Percentiles rank a stretch among this genome's conserved stretches.
These are phyloP conservation scores for Colletotrichum sidae DNA, from an alignment of 2,329 filamentous ascomycete genomes.

Conservation along the genomic window DNA sequence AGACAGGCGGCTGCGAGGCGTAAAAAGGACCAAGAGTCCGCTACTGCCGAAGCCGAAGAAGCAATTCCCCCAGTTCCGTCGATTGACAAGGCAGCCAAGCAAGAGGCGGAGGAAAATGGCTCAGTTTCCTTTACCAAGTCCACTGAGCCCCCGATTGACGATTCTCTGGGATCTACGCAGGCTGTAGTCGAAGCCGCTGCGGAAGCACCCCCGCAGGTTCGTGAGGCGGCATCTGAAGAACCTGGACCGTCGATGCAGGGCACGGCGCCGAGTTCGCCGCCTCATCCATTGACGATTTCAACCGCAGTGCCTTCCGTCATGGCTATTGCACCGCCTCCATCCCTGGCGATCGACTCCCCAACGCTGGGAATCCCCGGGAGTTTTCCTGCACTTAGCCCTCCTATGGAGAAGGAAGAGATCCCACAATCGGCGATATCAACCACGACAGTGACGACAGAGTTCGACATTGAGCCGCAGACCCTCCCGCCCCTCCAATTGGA, in stretches of 20 bases:
- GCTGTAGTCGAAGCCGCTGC: neutral
- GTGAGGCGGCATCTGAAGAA: constrained; percentile 29
- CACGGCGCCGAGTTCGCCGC: constrained; percentile 13
- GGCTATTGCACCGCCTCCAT: constrained; percentile 25
- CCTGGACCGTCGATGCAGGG: constrained; percentile 17
- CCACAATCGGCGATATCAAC: constrained; percentile 70
- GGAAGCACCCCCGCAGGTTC: neutral
- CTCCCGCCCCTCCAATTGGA: constrained; percentile 58
- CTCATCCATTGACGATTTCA: constrained; percentile 20
- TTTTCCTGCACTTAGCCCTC: constrained; percentile 60
- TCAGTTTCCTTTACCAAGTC: constrained; percentile 8
- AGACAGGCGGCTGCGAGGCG: constrained; percentile 66
- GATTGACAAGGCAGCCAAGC: neutral
- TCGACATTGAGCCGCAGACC: constrained; percentile 78
- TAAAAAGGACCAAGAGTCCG: constrained; percentile 62
- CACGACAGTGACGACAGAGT: constrained; percentile 73
- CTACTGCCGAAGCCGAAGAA: constrained; percentile 52
- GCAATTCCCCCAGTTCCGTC: constrained; percentile 27
- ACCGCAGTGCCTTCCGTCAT: constrained; percentile 26
- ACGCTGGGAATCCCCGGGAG: constrained; percentile 75
- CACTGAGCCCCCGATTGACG: neutral
- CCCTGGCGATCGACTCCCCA: constrained; percentile 66
- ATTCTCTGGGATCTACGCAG: neutral
- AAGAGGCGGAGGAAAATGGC: constrained; percentile 6
- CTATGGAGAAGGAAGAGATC: constrained; percentile 56